Percentiles rank a stretch among this genome's conserved stretches.
Evolutionary conservation across 75 land plant genomes (phyloP).

Genomic region (Pinus taeda): DNA sequence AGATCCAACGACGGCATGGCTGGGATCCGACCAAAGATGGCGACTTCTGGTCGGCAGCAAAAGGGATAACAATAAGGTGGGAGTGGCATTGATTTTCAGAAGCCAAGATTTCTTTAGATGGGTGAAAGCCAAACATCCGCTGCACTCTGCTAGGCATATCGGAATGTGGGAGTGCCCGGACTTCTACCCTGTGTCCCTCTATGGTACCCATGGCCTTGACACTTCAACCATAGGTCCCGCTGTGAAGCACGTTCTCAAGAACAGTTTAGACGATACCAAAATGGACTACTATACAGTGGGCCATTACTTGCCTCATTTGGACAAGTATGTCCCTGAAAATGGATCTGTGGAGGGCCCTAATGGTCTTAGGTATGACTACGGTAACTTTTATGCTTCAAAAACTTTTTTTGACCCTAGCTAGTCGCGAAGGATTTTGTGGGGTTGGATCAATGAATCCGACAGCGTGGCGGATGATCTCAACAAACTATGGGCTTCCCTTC

Average conservation of each 20-base stretch:
- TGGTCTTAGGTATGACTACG: conserved; percentile 40
- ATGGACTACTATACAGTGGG: conserved; percentile 44
- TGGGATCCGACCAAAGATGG: conserved; percentile 30
- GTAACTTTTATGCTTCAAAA: conserved; percentile 49
- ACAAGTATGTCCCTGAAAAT: conserved; percentile 7
- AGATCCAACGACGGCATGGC: conserved; percentile 53
- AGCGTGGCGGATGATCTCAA: conserved; percentile 22
- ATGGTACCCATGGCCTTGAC: conserved; percentile 25
- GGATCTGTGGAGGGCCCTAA: conserved; percentile 21
- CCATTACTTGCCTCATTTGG: not conserved
- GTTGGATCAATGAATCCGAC: conserved; percentile 48
- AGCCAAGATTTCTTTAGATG: conserved; percentile 51
- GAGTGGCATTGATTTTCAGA: conserved; percentile 35
- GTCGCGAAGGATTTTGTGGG: conserved; percentile 37
- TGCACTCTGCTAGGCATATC: conserved; percentile 27
- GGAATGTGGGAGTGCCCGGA: conserved; percentile 93
- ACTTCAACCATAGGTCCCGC: conserved; percentile 24
- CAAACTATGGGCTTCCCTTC: conserved; percentile 43
- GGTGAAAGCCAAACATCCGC: conserved; percentile 27
- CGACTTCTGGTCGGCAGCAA: conserved; percentile 28
- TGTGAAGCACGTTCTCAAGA: conserved; percentile 69
- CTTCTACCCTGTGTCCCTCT: conserved; percentile 53
- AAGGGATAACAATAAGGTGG: conserved; percentile 6
- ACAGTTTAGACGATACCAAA: conserved; percentile 34
- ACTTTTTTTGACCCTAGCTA: conserved; percentile 31